Base-by-base conservation (phyloP, 2,329 filamentous ascomycete species). In the Paraphoma chrysanthemicola region DNA sequence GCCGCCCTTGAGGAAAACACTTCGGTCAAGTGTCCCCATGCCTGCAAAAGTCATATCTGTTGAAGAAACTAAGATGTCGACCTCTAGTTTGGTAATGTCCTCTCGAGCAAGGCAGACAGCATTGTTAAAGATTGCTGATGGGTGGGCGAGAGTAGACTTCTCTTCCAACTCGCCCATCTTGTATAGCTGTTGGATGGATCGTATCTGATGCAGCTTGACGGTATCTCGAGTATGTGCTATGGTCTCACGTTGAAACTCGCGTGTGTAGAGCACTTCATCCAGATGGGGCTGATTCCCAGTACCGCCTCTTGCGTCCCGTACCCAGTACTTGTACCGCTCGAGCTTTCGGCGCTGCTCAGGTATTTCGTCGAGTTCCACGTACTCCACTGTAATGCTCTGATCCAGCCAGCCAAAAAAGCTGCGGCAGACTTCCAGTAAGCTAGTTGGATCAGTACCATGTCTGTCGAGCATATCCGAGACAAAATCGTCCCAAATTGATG, bases 11-110 rank as follows among this genome's bases (percentile, higher is more conserved):
- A 56, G 59, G 51, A 74, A 73, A n/a, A 77, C 53, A 8, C 56
- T 68, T 6, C 66, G 63, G 53, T 74, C 69, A 2, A 77, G 56
- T 36, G 66, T 69, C 3, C 74, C 72, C 56, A 68, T 66, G 0
- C 71, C 67, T 4, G 56, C 46, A 47, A 76, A 74, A 1, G 45
- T 48, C 1, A 29, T 16, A 14, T 74, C 67, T 0, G 74, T 75
- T 3, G 68, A 71, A 41, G 72, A 76, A 17, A 75, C 72, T 39
- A 76, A 66, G 7, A 71, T 59, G 43, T 75, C 71, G 9, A 71
- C 70, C 7, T 71, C 67, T 1, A 77, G 38, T 28, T 56, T 68
- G 1, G 73, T 75, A 23, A 77, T 77, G 29, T 77, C 72, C 48
- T 73, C 67, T 46, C 68, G 66, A 7, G 68, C 30, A 10, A 77